These are phyloP conservation scores for Phytomonas sp. DNA, from an alignment of 208 protist species.

Conservation along the genomic window DNA sequence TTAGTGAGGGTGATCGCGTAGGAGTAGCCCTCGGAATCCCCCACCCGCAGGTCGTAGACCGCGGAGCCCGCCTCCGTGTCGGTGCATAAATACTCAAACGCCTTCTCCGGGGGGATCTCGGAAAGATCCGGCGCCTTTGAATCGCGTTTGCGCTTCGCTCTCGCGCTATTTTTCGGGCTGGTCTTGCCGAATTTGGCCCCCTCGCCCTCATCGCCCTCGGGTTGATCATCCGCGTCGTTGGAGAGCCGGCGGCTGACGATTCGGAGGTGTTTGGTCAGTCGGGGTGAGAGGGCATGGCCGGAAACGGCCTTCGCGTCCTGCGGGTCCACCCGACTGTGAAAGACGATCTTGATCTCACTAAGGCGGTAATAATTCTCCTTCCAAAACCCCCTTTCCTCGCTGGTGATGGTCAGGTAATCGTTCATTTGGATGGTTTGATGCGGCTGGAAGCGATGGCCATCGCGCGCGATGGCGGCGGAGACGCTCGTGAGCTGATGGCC, in stretches of 20 bases:
- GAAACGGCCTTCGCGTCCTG: slow-evolving; percentile 26
- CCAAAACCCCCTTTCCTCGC: slow-evolving; percentile 78
- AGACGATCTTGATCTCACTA: slow-evolving; percentile 45
- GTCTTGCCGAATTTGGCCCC: slow-evolving; percentile 6
- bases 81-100: slow-evolving; percentile 77
- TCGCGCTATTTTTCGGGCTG: slow-evolving; percentile 16
- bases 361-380: slow-evolving; percentile 66
- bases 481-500: slow-evolving; percentile 6
- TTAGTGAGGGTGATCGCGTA: slow-evolving; percentile 64
- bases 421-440: background rate
- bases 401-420: slow-evolving; percentile 26
- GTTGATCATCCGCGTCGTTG: slow-evolving; percentile 3
- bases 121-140: too few species aligned
- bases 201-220: background rate
- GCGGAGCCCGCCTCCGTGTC: slow-evolving; percentile 67
- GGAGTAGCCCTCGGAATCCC: slow-evolving; percentile 59
- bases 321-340: slow-evolving; percentile 64
- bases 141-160: slow-evolving; percentile 10
- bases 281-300: slow-evolving; percentile 20
- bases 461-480: background rate
- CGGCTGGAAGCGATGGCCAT: background rate
- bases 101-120: slow-evolving; percentile 58
- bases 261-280: slow-evolving; percentile 34
- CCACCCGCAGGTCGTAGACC: slow-evolving; percentile 41
- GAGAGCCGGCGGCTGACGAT: slow-evolving; percentile 22